Base-by-base conservation (phyloP, 163 green algal species). In the Trebouxiophyceae sp. region DNA sequence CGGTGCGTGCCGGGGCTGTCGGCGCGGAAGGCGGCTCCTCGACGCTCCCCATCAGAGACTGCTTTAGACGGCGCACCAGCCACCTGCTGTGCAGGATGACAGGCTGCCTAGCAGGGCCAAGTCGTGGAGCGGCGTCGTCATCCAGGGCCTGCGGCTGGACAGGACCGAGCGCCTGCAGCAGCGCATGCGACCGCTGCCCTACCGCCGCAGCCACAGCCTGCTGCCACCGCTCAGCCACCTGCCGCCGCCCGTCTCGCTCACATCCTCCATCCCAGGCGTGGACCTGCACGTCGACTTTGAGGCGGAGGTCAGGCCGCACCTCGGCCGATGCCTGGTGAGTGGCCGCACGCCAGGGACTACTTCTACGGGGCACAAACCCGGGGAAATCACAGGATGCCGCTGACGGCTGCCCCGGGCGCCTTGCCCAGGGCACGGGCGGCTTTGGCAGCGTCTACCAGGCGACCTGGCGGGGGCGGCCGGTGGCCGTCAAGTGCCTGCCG, bases 361-460 rank as follows among this genome's bases (percentile, higher is more conserved):
- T n/a, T n/a, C n/a, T n/a, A n/a, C n/a, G n/a, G n/a, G n/a, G n/a
- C n/a, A n/a, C n/a, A n/a, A n/a, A n/a, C n/a, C n/a, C n/a, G n/a
- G n/a, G n/a, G n/a, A n/a, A n/a, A n/a, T 54, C 44, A 54, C 12
- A 54, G 44, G 19, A n/a, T 62, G 56, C 7, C n/a, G 23, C 23
- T 6, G 2, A 59, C 23, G 24, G n/a, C 22, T 59, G 1, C 23
- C 24, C n/a, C 28, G 23, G 28, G 3, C 2, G 54, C 54, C 29
- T 24, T 50, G 60, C 81, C 63, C 80, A 86, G 64, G 78, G 79
- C 60, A 75, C 70, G 46, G 85, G 85, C 34, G 85, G 85, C 54
- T 91, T 87, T 78, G 85, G 85, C 1, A 63, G 54, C 2, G 84
- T 92, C 46, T 87, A 86, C 33, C 80, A 86, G 67, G 74, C 63